Conservation (phyloP, 2,329 filamentous ascomycete genomes). For the Tolypocladium capitatum region DNA sequence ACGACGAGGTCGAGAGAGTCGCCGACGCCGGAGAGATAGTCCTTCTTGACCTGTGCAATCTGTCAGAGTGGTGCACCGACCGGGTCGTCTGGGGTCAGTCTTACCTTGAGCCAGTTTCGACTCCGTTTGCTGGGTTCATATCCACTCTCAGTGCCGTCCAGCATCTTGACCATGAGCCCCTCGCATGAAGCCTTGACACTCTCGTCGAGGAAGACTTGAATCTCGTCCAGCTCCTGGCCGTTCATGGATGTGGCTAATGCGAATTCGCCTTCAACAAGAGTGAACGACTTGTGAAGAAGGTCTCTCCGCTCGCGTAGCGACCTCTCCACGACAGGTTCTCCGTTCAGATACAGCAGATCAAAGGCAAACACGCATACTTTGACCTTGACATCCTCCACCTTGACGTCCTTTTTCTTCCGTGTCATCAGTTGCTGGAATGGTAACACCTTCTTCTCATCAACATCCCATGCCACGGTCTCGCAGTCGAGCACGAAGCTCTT, state of each 20-base stretch:
- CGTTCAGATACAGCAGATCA: conserved; percentile 86
- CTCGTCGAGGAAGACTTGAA: conserved; percentile 83
- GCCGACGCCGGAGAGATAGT: conserved; percentile 86
- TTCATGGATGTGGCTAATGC: conserved; percentile 78
- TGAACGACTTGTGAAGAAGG: conserved; percentile 60
- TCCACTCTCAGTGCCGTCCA: conserved; percentile 81
- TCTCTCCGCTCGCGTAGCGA: conserved; percentile 71
- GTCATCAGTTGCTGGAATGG: conserved; percentile 99
- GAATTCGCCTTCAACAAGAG: conserved; percentile 77
- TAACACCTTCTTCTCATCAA: conserved; percentile 85
- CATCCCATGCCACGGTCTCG: conserved; percentile 94
- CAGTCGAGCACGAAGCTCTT: conserved; percentile 97
- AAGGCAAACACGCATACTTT: conserved; percentile 97
- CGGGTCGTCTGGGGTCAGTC: background rate
- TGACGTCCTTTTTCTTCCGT: conserved; percentile 92
- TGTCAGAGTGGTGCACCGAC: background rate
- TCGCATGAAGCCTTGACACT: conserved; percentile 93
- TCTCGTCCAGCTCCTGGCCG: conserved; percentile 81
- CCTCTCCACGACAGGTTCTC: conserved; percentile 78
- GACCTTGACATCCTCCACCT: conserved; percentile 86
- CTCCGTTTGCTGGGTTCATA: conserved; percentile 95
- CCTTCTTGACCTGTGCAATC: conserved; percentile 72
- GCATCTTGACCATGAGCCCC: conserved; percentile 98
- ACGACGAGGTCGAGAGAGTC: conserved; percentile 96
- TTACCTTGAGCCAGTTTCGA: conserved; percentile 93